These are phyloP conservation scores for Breynia disticha DNA, from an alignment of 441 rosid species.

Conservation along the genomic window DNA sequence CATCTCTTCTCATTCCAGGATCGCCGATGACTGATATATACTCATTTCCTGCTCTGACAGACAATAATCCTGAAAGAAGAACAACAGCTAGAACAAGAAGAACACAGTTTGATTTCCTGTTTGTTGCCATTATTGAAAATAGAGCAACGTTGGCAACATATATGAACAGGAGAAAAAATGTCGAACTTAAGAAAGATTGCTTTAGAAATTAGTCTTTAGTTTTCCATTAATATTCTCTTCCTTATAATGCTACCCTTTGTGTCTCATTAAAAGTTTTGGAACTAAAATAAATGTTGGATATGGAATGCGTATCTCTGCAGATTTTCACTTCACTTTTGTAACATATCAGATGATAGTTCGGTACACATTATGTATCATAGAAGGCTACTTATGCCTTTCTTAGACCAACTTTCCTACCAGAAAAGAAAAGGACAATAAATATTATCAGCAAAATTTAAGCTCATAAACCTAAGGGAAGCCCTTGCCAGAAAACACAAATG, in stretches of 20 bases:
- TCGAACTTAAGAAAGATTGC: constrained; percentile 1
- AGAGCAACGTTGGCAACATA: neutral
- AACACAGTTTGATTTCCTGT: constrained; percentile 9
- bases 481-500: neutral
- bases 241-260: constrained; percentile 4
- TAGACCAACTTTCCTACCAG: constrained; percentile 27
- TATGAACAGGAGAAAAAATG: constrained; percentile 1
- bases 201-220: constrained; percentile 9
- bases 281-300: neutral
- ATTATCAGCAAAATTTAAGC: neutral
- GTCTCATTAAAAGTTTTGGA: neutral
- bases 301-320: neutral
- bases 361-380: constrained; percentile 23
- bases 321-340: too few species aligned
- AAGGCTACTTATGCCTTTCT: constrained; percentile 27
- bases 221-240: constrained; percentile 15
- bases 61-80: constrained; percentile 4
- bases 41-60: constrained; percentile 13
- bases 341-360: constrained; percentile 14
- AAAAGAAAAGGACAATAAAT: constrained; percentile 26
- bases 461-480: neutral
- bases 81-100: constrained; percentile 6
- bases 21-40: constrained; percentile 42
- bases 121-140: constrained; percentile 24
- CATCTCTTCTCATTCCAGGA: constrained; percentile 52